Base-by-base conservation (phyloP, 805 yeast genomes). In the Clavispora fructus region DNA sequence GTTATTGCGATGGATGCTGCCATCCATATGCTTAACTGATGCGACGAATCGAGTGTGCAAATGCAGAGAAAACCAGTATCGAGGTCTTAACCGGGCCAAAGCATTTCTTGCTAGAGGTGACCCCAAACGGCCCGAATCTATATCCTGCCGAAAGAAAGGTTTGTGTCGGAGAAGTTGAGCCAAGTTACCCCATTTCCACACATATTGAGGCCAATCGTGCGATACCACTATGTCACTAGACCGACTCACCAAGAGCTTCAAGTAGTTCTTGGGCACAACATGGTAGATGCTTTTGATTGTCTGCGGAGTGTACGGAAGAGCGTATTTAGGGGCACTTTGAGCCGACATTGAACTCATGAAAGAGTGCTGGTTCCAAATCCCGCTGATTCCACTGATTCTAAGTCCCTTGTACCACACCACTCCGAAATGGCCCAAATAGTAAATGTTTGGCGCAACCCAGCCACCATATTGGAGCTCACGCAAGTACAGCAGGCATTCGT, bases 191-290 rank as follows among this genome's bases (percentile, higher is more conserved):
- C 77, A 66, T 6, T 78, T 65, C 38, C 76, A 85, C 9, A 91
- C 82, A 3, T 86, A 87, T 35, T 74, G 82, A 0, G 99, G 99
- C 99, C 99, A 94, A 68, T 94, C 99, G 64, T 94, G 99, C 29
- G 87, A 78, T 44, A 92, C 49, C 60, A 85, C 72, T 1, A 90
- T 60, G 54, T 87, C 86, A 6, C 80, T 40, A 14, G 38, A 16
- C 11, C 54, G 48, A 48, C 77, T 55, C 55, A 77, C 53, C 53
- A 70, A 64, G 54, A 88, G 65, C 50, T 85, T 85, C 32, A 80
- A 51, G 45, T 77, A 78, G 46, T 85, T 85, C 44, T 73, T 73
- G 40, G 85, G 77, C 32, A 91, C 78, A 43, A 83, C 80, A 63
- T 94, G 97, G 64, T 87, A 87, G 0, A 80, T 74, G 12, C 89